These are phyloP conservation scores for Zygoascus ofunaensis DNA, from an alignment of 805 yeast species.

Conservation along the genomic window DNA sequence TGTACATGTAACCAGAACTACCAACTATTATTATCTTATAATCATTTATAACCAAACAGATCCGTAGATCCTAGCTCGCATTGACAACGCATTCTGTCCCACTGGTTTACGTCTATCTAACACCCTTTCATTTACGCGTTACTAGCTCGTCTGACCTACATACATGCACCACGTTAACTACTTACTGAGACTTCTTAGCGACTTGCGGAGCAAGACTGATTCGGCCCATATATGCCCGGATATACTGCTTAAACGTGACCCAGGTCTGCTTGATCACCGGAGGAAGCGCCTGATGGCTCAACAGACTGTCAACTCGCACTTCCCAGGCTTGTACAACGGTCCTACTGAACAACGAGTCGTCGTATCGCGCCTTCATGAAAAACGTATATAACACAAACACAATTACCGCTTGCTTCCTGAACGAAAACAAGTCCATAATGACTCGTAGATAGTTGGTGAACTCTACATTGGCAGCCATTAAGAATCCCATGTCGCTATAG, in stretches of 20 bases:
- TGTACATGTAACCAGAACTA: too few species aligned
- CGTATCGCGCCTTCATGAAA: slow-evolving; percentile 71
- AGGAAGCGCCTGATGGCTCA: slow-evolving; percentile 47
- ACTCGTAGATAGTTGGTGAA: slow-evolving; percentile 33
- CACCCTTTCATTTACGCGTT: too few species aligned
- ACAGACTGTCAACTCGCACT: slow-evolving; percentile 51
- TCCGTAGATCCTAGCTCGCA: too few species aligned
- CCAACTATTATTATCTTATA: too few species aligned
- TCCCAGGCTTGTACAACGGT: slow-evolving; percentile 60
- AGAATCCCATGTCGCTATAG: slow-evolving; percentile 52
- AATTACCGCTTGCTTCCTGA: slow-evolving; percentile 54
- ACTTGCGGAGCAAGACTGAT: neutral
- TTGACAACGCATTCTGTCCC: too few species aligned
- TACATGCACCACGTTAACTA: too few species aligned
- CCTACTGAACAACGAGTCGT: slow-evolving; percentile 65
- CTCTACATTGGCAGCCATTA: slow-evolving; percentile 53
- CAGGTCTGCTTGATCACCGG: slow-evolving; percentile 41
- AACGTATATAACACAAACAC: slow-evolving; percentile 38
- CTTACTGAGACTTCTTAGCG: too few species aligned
- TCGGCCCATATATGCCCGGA: slow-evolving; percentile 11
- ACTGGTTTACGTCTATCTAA: too few species aligned
- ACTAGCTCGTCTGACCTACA: too few species aligned
- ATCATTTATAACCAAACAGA: too few species aligned
- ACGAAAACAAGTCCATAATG: slow-evolving; percentile 24
- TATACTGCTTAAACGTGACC: slow-evolving; percentile 36